Evolutionary conservation across 2,329 filamentous ascomycete genomes (phyloP).

Genomic region (Ophiostoma sp.): DNA sequence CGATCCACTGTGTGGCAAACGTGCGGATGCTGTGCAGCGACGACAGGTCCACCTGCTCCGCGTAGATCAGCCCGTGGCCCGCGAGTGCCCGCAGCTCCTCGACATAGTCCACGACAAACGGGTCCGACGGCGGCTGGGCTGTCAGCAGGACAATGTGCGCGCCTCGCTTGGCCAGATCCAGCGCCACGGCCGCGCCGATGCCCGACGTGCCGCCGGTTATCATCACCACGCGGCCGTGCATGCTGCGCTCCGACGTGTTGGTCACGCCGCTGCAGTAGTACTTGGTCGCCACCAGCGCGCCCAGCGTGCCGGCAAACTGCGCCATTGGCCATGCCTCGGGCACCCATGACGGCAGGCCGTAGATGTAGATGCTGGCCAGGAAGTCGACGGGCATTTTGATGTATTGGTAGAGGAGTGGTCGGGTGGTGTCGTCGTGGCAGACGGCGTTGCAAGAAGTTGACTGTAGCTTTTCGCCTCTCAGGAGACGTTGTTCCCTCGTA

Average conservation of each 20-base stretch:
- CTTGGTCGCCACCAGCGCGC: slow-evolving; percentile 53
- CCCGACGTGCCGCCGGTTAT: slow-evolving; percentile 93
- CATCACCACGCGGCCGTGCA: slow-evolving; percentile 92
- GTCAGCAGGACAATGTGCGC: slow-evolving; percentile 90
- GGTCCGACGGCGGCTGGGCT: slow-evolving; percentile 71
- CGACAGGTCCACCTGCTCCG: slow-evolving; percentile 85
- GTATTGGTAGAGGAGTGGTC: not conserved
- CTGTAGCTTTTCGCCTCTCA: slow-evolving; percentile 2
- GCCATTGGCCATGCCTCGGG: slow-evolving; percentile 41
- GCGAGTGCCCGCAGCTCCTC: slow-evolving; percentile 75
- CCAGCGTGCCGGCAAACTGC: slow-evolving; percentile 37
- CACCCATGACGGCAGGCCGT: slow-evolving; percentile 49
- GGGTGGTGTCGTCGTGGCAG: not conserved
- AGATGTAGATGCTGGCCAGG: slow-evolving; percentile 41
- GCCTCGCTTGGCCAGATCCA: slow-evolving; percentile 70
- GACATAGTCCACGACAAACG: slow-evolving; percentile 88
- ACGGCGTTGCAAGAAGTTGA: not conserved
- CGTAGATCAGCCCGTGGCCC: slow-evolving; percentile 83
- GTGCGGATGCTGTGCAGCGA: slow-evolving; percentile 84
- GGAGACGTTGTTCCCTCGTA: not conserved
- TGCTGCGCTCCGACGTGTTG: slow-evolving; percentile 71
- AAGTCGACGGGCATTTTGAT: slow-evolving; percentile 50
- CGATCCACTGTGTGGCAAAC: slow-evolving; percentile 97
- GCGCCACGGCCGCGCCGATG: slow-evolving; percentile 72
- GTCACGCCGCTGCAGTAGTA: slow-evolving; percentile 68